These are phyloP conservation scores for Cenchrus fungigraminus DNA, from an alignment of 176 grass and related monocot species.

Conservation along the genomic window DNA sequence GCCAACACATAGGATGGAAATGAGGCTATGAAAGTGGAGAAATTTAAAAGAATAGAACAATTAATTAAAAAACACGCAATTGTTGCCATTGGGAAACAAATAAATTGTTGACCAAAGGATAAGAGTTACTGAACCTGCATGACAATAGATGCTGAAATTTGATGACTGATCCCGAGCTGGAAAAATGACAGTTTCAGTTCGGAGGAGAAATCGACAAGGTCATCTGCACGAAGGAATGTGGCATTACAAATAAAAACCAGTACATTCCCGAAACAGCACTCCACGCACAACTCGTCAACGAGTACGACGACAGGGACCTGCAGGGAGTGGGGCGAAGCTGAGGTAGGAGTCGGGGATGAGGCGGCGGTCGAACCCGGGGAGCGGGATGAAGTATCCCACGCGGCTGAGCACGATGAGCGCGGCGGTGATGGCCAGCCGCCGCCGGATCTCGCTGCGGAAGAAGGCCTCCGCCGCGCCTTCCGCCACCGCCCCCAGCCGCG, in stretches of 20 bases:
- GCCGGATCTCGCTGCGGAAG: slow-evolving; percentile 96
- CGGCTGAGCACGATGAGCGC: slow-evolving; percentile 85
- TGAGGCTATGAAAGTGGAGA: slow-evolving; percentile 7
- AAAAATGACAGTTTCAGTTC: slow-evolving; percentile 94
- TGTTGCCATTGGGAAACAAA: not conserved
- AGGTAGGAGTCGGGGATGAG: slow-evolving; percentile 89
- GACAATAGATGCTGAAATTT: slow-evolving; percentile 92
- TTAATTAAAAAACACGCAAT: not conserved
- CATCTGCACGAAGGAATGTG: slow-evolving; percentile 57
- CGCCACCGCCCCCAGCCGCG: slow-evolving; percentile 69
- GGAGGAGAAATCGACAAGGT: slow-evolving; percentile 78
- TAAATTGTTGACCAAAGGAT: not conserved
- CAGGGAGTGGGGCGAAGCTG: slow-evolving; percentile 80
- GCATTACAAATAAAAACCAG: not conserved
- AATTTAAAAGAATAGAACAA: slow-evolving; percentile 1
- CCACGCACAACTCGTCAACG: not conserved
- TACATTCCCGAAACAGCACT: not conserved
- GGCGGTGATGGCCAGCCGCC: slow-evolving; percentile 73
- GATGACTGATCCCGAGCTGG: slow-evolving; percentile 95
- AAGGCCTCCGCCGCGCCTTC: slow-evolving; percentile 80
- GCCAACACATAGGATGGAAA: not conserved
- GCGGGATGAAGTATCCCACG: slow-evolving; percentile 82
- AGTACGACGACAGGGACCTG: slow-evolving; percentile 47
- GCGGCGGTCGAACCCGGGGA: slow-evolving; percentile 92
- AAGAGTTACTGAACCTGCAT: slow-evolving; percentile 68